A percentile compares a stretch with the other conserved stretches of the same genome.
Conservation (phyloP, 2,329 filamentous ascomycete species). For the Arthrinium phaeospermum region DNA sequence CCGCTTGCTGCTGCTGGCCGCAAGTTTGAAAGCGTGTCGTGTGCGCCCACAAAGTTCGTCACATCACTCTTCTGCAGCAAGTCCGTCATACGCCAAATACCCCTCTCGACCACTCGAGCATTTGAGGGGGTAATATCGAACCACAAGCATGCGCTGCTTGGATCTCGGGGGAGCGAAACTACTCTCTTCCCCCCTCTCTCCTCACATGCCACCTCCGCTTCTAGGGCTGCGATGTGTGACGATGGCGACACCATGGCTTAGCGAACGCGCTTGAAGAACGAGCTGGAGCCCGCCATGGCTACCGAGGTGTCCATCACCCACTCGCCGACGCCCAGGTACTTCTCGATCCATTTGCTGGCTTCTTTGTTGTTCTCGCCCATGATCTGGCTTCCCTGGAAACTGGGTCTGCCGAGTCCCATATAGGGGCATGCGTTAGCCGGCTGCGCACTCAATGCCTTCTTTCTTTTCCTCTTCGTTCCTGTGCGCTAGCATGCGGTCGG, state of each 20-base stretch:
- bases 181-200: background rate
- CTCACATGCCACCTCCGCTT: background rate
- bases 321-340: conserved; percentile 92
- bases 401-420: conserved; percentile 62
- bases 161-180: background rate
- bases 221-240: background rate
- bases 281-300: conserved; percentile 84
- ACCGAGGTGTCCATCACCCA: conserved; percentile 99
- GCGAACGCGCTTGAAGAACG: conserved; percentile 90
- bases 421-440: conserved; percentile 51
- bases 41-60: conserved; percentile 13
- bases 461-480: background rate
- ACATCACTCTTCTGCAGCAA: conserved; percentile 7
- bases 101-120: background rate
- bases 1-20: conserved; percentile 4
- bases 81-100: background rate
- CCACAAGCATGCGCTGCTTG: background rate
- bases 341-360: conserved; percentile 86
- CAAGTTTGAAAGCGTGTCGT: conserved; percentile 4
- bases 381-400: conserved; percentile 86
- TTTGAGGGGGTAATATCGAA: background rate
- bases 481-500: conserved; percentile 21
- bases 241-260: conserved; percentile 44
- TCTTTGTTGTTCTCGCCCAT: conserved; percentile 82
- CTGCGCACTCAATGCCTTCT: background rate